These are phyloP conservation scores for Venturia nashicola DNA, from an alignment of 2,329 filamentous ascomycete species.

Conservation along the genomic window DNA sequence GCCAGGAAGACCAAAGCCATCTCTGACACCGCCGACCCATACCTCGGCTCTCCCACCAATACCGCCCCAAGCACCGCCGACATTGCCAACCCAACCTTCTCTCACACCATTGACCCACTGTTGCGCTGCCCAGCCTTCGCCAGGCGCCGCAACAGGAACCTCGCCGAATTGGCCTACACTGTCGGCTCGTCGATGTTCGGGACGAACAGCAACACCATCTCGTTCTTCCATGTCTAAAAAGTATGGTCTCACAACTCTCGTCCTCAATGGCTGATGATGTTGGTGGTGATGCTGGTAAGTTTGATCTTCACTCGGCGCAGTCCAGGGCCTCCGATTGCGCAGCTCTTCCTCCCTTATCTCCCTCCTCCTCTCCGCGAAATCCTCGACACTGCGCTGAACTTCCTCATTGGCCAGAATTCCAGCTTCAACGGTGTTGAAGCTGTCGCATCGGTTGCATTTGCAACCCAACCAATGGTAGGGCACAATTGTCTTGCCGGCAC, in stretches of 20 bases:
- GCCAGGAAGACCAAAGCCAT: neutral
- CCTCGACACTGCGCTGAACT: slow-evolving; percentile 17
- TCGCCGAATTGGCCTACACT: slow-evolving; percentile 30
- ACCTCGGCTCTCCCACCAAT: neutral
- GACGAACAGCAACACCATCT: slow-evolving; percentile 15
- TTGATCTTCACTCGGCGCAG: neutral
- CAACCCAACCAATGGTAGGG: slow-evolving; percentile 90
- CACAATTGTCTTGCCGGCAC: slow-evolving; percentile 73
- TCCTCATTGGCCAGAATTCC: slow-evolving; percentile 29
- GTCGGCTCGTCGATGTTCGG: slow-evolving; percentile 21
- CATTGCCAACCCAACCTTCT: slow-evolving; percentile 1
- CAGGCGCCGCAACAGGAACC: slow-evolving; percentile 31
- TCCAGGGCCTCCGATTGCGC: neutral
- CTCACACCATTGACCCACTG: neutral
- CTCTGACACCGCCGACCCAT: slow-evolving; percentile 13
- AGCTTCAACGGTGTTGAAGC: slow-evolving; percentile 39
- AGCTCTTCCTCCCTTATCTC: neutral
- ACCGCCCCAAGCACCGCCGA: neutral
- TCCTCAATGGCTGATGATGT: neutral
- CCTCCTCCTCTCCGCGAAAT: slow-evolving; percentile 3
- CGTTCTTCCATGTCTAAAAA: slow-evolving; percentile 10
- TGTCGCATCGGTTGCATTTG: slow-evolving; percentile 58
- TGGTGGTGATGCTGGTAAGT: neutral
- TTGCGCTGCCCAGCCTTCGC: slow-evolving; percentile 29
- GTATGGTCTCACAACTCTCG: slow-evolving; percentile 10